Evolutionary conservation across 495 filamentous ascomycete genomes (phyloP).

Genomic region (Talaromyces ruber): DNA sequence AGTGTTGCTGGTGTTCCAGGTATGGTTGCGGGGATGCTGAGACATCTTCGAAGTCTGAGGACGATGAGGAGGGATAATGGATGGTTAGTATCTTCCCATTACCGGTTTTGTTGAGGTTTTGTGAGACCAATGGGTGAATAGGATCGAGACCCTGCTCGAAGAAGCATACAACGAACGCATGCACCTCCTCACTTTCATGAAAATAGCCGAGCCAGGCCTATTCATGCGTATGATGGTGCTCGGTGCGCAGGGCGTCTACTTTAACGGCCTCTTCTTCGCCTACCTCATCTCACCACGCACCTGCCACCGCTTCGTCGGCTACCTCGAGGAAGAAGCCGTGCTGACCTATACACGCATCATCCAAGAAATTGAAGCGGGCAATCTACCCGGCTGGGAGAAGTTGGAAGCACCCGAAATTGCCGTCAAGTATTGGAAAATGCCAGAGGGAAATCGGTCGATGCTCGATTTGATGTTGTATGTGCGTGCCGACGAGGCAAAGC

Average conservation of each 20-base stretch:
- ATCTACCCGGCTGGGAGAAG: conserved; percentile 72
- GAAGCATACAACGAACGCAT: conserved; percentile 95
- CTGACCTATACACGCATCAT: conserved; percentile 89
- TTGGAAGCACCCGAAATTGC: conserved; percentile 83
- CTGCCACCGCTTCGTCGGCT: conserved; percentile 93
- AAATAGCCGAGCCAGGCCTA: conserved; percentile 78
- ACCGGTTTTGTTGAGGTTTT: not conserved
- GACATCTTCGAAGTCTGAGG: conserved; percentile 76
- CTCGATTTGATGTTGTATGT: conserved; percentile 80
- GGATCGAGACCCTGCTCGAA: conserved; percentile 90
- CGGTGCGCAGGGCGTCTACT: conserved; percentile 80
- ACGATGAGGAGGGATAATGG: conserved; percentile 88
- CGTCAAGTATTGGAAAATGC: conserved; percentile 86
- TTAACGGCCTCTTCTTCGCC: conserved; percentile 84
- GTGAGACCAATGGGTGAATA: conserved; percentile 11
- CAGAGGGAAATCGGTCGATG: conserved; percentile 75
- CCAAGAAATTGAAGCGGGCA: conserved; percentile 73
- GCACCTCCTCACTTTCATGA: conserved; percentile 91
- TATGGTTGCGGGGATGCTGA: conserved; percentile 92
- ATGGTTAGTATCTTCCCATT: conserved; percentile 44
- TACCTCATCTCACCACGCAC: conserved; percentile 86
- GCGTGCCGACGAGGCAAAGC: conserved; percentile 91
- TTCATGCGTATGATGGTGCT: conserved; percentile 88
- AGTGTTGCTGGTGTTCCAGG: conserved; percentile 91
- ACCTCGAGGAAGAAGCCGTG: conserved; percentile 94